Conservation (phyloP, 1,284 basidiomycete species). For the Ganoderma lucidum region DNA sequence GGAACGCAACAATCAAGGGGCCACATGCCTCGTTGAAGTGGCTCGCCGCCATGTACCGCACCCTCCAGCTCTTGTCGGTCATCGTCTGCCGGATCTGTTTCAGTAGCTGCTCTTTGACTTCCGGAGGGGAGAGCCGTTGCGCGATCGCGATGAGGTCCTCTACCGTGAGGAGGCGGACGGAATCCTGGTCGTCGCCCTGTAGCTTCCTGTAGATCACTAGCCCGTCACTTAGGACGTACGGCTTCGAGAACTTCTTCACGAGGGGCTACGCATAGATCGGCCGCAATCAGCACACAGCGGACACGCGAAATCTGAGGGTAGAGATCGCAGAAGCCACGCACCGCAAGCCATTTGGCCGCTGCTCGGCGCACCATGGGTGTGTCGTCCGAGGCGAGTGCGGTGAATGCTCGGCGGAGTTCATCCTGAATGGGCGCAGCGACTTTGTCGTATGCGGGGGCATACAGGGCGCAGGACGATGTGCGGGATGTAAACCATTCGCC, state of each 20-base stretch:
- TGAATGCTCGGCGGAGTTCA: constrained; percentile 90
- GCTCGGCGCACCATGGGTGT: constrained; percentile 99
- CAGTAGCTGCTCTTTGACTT: constrained; percentile 92
- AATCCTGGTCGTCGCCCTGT: constrained; percentile 97
- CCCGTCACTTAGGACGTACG: constrained; percentile 87
- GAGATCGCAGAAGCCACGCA: constrained; percentile 53
- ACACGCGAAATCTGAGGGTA: constrained; percentile 8
- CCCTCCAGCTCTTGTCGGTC: constrained; percentile 98
- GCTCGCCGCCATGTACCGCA: constrained; percentile 98
- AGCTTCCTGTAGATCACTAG: constrained; percentile 95
- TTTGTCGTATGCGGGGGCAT: constrained; percentile 90
- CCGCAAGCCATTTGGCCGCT: constrained; percentile 95
- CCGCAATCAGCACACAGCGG: constrained; percentile 22
- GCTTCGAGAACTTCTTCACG: constrained; percentile 78
- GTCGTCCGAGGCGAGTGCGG: constrained; percentile 89
- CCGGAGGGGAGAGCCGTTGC: constrained; percentile 82
- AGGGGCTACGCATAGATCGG: constrained; percentile 63
- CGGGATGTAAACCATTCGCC: constrained; percentile 99
- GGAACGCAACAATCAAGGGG: background rate
- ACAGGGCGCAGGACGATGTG: constrained; percentile 95
- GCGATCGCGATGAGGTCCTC: constrained; percentile 96
- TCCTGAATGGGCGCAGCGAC: constrained; percentile 83
- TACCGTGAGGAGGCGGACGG: constrained; percentile 94
- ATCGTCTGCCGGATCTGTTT: constrained; percentile 90
- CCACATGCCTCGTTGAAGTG: constrained; percentile 91